These are phyloP conservation scores for Globisporangium abappressorium DNA, from an alignment of 352 stramenopile species.

Conservation along the genomic window DNA sequence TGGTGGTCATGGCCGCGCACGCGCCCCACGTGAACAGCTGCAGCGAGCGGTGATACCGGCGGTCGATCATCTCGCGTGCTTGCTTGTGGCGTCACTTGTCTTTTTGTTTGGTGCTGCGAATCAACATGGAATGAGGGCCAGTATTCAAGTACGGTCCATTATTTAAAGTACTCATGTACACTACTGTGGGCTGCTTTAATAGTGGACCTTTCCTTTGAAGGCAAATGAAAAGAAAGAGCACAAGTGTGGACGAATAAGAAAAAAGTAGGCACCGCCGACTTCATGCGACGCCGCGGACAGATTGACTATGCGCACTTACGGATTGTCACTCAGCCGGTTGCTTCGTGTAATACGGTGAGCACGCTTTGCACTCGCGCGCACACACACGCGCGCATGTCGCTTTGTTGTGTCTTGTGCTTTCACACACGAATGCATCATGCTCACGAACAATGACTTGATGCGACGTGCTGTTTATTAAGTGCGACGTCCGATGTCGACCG, in stretches of 20 bases:
- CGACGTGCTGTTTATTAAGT: not conserved
- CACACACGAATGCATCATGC: not conserved
- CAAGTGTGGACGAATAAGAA: not conserved
- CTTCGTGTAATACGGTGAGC: not conserved
- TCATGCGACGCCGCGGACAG: not conserved
- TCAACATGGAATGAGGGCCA: not conserved
- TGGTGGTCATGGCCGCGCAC: constrained; percentile 75
- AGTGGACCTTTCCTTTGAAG: not conserved
- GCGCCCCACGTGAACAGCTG: constrained; percentile 82
- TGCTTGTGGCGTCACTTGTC: not conserved
- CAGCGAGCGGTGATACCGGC: constrained; percentile 79
- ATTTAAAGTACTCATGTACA: not conserved
- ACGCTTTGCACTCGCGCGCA: not conserved
- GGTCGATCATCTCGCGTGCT: constrained; percentile 68
- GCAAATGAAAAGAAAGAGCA: not conserved
- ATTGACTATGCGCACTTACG: not conserved
- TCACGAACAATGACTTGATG: not conserved
- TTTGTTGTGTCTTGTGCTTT: not conserved
- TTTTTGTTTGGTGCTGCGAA: not conserved
- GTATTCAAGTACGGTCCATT: not conserved
- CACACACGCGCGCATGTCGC: not conserved
- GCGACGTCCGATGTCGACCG: not conserved
- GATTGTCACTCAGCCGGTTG: not conserved
- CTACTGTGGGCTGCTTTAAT: not conserved
- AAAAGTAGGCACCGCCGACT: not conserved